Conservation (phyloP, 768 basidiomycete species). For the Podaxis carcinomalis region DNA sequence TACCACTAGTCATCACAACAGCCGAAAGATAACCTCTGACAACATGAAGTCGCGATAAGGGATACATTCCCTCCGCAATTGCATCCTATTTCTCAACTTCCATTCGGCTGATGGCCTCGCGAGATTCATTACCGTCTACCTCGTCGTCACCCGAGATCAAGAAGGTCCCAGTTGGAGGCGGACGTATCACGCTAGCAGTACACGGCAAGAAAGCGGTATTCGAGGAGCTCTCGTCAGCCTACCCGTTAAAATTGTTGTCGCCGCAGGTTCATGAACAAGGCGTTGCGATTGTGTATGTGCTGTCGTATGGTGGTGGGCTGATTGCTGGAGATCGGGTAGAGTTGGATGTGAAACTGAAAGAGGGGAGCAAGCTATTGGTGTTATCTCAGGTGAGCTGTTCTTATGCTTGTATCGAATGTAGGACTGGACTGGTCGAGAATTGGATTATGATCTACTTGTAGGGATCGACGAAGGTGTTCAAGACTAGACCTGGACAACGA, state of each 20-base stretch:
- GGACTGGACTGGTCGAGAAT: background rate
- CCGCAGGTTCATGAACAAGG: constrained; percentile 48
- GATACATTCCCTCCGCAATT: background rate
- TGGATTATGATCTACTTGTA: constrained; percentile 21
- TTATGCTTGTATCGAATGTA: background rate
- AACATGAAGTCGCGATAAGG: background rate
- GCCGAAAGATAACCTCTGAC: background rate
- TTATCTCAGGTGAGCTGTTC: constrained; percentile 73
- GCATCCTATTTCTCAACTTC: background rate
- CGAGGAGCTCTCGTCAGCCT: constrained; percentile 71
- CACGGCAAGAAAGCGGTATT: constrained; percentile 60
- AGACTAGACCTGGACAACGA: constrained; percentile 60
- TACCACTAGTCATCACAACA: background rate
- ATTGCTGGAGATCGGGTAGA: constrained; percentile 79
- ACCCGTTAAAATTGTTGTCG: constrained; percentile 86
- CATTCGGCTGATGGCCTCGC: background rate
- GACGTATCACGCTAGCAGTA: constrained; percentile 49
- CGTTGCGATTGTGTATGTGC: constrained; percentile 69
- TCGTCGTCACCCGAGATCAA: background rate
- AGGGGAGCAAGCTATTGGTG: constrained; percentile 57
- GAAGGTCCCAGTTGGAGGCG: constrained; percentile 41
- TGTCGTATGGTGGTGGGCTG: constrained; percentile 90
- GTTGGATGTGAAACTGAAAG: constrained; percentile 56
- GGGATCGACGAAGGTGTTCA: constrained; percentile 97
- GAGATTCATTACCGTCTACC: background rate